Base-by-base conservation (phyloP, 768 basidiomycete species). In the Boletus coccyginus region DNA sequence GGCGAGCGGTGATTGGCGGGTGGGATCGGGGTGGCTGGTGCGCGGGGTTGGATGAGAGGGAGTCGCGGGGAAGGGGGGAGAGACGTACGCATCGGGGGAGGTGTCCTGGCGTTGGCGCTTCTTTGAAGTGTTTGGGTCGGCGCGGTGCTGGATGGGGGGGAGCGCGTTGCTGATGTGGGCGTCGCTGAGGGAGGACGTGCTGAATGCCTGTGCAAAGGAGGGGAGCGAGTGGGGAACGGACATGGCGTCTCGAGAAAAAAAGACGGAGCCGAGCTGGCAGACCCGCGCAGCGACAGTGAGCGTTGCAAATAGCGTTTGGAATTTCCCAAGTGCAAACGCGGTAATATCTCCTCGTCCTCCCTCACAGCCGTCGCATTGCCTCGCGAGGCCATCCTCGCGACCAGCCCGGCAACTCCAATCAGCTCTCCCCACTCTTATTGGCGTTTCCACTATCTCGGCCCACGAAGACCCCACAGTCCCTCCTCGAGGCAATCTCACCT, bases 151-250 rank as follows among this genome's bases (percentile, higher is more conserved):
- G 47, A 89, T 87, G 52, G 87, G 88, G 12, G 88, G 87, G 4
- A 90, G 75, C 41, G 82, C 73, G 69, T 84, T 86, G 70, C 73
- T 81, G 53, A 74, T 73, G 36, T 75, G 68, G 1, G 80, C 70
- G 56, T 72, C 78, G 70, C 68, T 75, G 52, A 88, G 72, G 7
- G 84, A 83, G 1, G 80, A 79, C 50, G 63, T 74, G 68, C 79
- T 82, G 74, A 92, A 92, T 0, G 90, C 82, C 74, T 88, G 85
- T 2, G 86, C 84, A 71, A 92, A 92, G 42, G 90, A 87, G 40
- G 90, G 90, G 39, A 92, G 82, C 11, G 88, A 85, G 69, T 85
- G 86, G 58, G 76, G 73, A 58, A 74, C 70, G 59, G 79, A 76
- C 78, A 80, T 80, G 73, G 59, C 21, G 21, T 21, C 21, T 21